Percentiles rank a stretch among this genome's conserved stretches.
Evolutionary conservation across 495 filamentous ascomycete species (phyloP).

Genomic region (Geopyxis carbonaria): DNA sequence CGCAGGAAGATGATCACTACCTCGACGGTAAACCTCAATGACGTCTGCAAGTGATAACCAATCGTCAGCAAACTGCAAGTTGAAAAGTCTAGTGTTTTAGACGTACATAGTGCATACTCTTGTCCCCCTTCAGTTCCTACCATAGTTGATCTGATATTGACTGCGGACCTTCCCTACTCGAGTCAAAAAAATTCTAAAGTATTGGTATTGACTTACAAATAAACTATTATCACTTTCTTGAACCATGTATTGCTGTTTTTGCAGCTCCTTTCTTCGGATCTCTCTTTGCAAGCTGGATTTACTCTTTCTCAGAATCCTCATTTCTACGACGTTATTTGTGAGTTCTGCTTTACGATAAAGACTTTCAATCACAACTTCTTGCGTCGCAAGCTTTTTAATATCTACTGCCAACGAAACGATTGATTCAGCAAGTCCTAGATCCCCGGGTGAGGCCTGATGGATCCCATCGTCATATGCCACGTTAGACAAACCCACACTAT

Average conservation of each 20-base stretch:
- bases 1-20: conserved; percentile 75
- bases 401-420: conserved; percentile 69
- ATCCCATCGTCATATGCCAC: conserved; percentile 66
- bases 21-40: conserved; percentile 75
- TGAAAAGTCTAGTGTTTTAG: conserved; percentile 1
- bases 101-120: conserved; percentile 76
- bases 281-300: conserved; percentile 84
- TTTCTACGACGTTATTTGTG: conserved; percentile 85
- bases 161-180: conserved; percentile 46
- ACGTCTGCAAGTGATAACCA: conserved; percentile 34
- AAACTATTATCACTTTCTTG: conserved; percentile 97
- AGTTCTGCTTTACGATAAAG: conserved; percentile 86
- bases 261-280: conserved; percentile 83
- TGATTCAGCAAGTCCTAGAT: conserved; percentile 83
- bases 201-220: conserved; percentile 34
- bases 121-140: conserved; percentile 85
- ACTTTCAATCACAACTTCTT: conserved; percentile 83
- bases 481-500: no score
- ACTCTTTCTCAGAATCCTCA: conserved; percentile 84
- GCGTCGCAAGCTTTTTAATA: conserved; percentile 72
- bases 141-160: conserved; percentile 80
- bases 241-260: conserved; percentile 89
- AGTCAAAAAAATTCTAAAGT: neutral
- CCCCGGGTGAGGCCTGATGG: conserved; percentile 87
- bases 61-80: conserved; percentile 5